Percentiles rank a stretch among this genome's conserved stretches.
Evolutionary conservation across 2,329 filamentous ascomycete species (phyloP).

Genomic region (Escovopsis sp.): DNA sequence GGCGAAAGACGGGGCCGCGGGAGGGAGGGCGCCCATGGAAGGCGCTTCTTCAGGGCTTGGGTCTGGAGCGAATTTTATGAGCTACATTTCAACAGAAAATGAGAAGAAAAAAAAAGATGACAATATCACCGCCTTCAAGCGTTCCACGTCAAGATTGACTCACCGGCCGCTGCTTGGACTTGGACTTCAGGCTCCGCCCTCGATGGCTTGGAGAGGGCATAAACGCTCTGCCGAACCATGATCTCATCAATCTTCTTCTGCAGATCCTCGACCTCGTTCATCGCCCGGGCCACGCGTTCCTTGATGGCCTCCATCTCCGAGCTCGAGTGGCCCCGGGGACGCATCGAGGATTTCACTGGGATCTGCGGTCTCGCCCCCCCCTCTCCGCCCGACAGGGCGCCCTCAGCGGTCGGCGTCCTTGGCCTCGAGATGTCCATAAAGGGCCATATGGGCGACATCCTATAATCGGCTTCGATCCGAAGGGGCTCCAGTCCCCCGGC

Average conservation of each 20-base stretch:
- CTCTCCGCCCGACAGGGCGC: slow-evolving; percentile 10
- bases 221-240: slow-evolving; percentile 46
- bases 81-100: not conserved
- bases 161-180: slow-evolving; percentile 17
- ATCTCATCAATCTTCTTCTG: slow-evolving; percentile 45
- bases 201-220: slow-evolving; percentile 36
- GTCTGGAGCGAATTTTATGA: not conserved
- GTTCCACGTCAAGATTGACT: slow-evolving; percentile 4
- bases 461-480: slow-evolving; percentile 16
- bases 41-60: slow-evolving; percentile 37
- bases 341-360: slow-evolving; percentile 26
- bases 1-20: slow-evolving; percentile 42
- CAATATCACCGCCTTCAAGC: not conserved
- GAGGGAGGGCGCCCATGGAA: slow-evolving; percentile 41
- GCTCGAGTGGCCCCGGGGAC: slow-evolving; percentile 29
- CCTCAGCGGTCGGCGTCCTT: slow-evolving; percentile 20
- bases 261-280: slow-evolving; percentile 43
- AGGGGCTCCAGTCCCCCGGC: slow-evolving; percentile 44
- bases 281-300: slow-evolving; percentile 39
- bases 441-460: slow-evolving; percentile 41
- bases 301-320: slow-evolving; percentile 36
- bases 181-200: slow-evolving; percentile 29
- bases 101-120: not conserved
- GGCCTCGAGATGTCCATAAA: slow-evolving; percentile 29
- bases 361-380: slow-evolving; percentile 20